phyloP scores from a whole-genome alignment of 2,329 filamentous ascomycete species.

The Claviceps lovelessii region DNA sequence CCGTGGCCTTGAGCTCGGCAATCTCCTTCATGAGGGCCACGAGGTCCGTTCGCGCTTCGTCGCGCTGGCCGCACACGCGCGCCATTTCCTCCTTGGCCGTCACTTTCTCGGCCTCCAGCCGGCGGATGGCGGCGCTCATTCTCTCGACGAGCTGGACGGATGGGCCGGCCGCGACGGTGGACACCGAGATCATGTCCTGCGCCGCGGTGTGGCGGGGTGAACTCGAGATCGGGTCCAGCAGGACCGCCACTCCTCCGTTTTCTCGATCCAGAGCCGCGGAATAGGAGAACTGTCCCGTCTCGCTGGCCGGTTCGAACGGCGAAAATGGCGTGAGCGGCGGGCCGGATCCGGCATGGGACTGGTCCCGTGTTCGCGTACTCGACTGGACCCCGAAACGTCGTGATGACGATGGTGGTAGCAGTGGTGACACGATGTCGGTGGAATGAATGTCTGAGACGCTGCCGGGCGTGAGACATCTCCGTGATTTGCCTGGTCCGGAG shows the following conservation, averaged over 20 bases:
- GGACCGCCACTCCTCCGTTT: slow-evolving; percentile 22
- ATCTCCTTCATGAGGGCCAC: slow-evolving; percentile 77
- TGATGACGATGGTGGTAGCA: background rate
- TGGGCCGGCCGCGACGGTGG: slow-evolving; percentile 78
- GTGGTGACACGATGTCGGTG: slow-evolving; percentile 24
- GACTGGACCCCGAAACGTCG: slow-evolving; percentile 39
- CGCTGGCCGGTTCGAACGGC: slow-evolving; percentile 28
- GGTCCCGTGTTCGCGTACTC: slow-evolving; percentile 25
- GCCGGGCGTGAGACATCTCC: slow-evolving; percentile 28
- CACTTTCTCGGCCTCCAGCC: slow-evolving; percentile 83
- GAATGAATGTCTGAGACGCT: slow-evolving; percentile 29
- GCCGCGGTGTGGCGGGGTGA: slow-evolving; percentile 57
- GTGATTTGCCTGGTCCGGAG: slow-evolving; percentile 22
- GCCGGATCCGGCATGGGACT: slow-evolving; percentile 24
- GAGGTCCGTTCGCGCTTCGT: slow-evolving; percentile 86
- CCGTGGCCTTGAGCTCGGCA: slow-evolving; percentile 51
- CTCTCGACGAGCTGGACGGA: slow-evolving; percentile 91
- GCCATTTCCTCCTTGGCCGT: slow-evolving; percentile 74
- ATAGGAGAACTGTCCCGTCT: slow-evolving; percentile 21
- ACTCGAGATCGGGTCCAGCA: slow-evolving; percentile 28
- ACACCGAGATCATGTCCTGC: slow-evolving; percentile 77
- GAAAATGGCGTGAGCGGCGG: slow-evolving; percentile 28
- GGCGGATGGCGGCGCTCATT: slow-evolving; percentile 84
- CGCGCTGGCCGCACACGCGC: slow-evolving; percentile 68
- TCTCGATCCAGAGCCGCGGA: slow-evolving; percentile 28